Evolutionary conservation across 768 basidiomycete species (phyloP).

Genomic region (Pulveroboletus sp.): DNA sequence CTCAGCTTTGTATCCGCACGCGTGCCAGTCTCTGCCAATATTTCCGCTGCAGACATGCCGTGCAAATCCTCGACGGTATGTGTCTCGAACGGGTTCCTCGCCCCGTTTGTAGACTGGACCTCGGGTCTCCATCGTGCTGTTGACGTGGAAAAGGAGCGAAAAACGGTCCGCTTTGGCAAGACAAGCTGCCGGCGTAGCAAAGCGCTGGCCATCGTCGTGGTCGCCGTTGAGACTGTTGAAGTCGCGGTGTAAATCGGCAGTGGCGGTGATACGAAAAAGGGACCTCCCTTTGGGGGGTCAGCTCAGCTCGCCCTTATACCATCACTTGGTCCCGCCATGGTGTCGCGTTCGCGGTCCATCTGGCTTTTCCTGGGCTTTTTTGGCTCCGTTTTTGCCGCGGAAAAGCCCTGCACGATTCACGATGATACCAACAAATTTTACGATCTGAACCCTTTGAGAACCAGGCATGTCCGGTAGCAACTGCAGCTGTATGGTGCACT

Average conservation of each 20-base stretch:
- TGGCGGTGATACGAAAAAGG: constrained; percentile 14
- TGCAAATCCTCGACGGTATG: constrained; percentile 86
- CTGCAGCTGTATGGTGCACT: background rate
- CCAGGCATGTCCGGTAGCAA: constrained; percentile 41
- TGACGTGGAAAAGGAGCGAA: constrained; percentile 27
- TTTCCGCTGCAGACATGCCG: constrained; percentile 72
- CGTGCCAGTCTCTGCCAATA: constrained; percentile 71
- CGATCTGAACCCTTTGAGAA: constrained; percentile 60
- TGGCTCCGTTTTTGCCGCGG: constrained; percentile 29
- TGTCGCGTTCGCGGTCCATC: background rate
- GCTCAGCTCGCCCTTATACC: constrained; percentile 9
- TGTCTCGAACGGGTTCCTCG: constrained; percentile 56
- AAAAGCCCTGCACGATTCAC: constrained; percentile 61
- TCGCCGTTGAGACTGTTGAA: constrained; percentile 21
- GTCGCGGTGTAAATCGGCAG: constrained; percentile 27
- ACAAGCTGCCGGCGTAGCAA: constrained; percentile 60
- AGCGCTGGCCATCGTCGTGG: constrained; percentile 58
- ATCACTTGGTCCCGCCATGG: constrained; percentile 2
- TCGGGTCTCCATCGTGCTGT: constrained; percentile 20
- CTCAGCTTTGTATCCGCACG: constrained; percentile 78
- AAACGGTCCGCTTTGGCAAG: constrained; percentile 29
- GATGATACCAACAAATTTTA: constrained; percentile 52
- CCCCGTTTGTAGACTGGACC: constrained; percentile 25
- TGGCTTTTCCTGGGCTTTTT: constrained; percentile 5
- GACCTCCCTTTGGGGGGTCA: constrained; percentile 27